Base-by-base conservation (phyloP, 192 early-diverging fungal genomes). In the Coemansia sp. region DNA sequence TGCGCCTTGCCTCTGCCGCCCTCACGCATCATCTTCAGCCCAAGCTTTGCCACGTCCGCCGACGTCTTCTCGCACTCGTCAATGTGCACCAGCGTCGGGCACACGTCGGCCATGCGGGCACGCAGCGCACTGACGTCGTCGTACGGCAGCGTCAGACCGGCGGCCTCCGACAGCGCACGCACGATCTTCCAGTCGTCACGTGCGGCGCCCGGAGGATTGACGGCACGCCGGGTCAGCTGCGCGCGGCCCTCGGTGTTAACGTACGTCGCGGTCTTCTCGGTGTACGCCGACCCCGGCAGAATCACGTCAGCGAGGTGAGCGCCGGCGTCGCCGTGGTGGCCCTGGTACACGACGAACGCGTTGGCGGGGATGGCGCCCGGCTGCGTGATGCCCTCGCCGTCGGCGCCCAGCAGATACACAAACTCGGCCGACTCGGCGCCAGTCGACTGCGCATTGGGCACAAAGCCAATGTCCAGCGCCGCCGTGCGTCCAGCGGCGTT, bases 131-230 rank as follows among this genome's bases (percentile, higher is more conserved):
- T 57, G 11, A 93, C 67, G 64, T 96, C 91, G 61, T 99, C 93
- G 67, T 99, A 99, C 19, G 93, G 88, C 27, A 99, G 79, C 7
- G 89, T 73, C 14, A 85, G 74, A 0, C 93, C 94, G 27, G 86
- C 81, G n/a, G 93, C 81, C 76, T 99, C 94, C 4, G 94, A 94
- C 30, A 99, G 76, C 4, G 96, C 96, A 41, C 96, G 92, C 44
- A 99, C 82, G 54, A 99, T 95, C 87, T 95, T 96, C 96, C 96
- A 99, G 83, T 99, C 96, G 61, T 97, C 95, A 52, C 96, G 93
- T 9, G 96, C 91, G 33, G 85, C 90, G 17, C 82, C 88, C 9
- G 94, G 93, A 7, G 90, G 88, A 40, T 86, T 83, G 18, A 98
- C 95, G 11, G 95, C 92, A 25, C 93, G 91, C 46, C 95, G 91